A percentile compares a stretch with the other conserved stretches of the same genome.
These are phyloP conservation scores for Thermoascus crustaceus DNA, from an alignment of 2,329 filamentous ascomycete species.

Conservation along the genomic window DNA sequence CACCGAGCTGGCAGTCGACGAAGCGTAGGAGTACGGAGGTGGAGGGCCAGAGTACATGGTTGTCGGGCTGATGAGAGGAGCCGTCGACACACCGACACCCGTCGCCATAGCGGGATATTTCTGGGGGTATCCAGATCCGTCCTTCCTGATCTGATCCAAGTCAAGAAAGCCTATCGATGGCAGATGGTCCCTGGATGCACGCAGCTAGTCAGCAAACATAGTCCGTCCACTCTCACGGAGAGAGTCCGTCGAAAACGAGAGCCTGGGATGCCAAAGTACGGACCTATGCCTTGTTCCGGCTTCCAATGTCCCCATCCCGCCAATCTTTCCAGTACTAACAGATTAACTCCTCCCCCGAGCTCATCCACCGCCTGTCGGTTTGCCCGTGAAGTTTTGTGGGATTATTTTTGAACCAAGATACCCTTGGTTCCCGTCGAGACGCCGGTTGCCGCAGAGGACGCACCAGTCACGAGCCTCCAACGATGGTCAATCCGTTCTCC, in stretches of 20 bases:
- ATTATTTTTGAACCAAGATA: conserved; percentile 4
- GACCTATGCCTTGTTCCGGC: conserved; percentile 30
- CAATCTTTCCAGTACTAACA: conserved; percentile 7
- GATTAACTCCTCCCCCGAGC: conserved; percentile 1
- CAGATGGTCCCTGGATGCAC: conserved; percentile 30
- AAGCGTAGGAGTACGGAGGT: conserved; percentile 33
- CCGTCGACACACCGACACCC: conserved; percentile 28
- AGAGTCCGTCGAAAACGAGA: conserved; percentile 3
- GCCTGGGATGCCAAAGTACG: conserved; percentile 10
- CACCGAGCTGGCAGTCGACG: conserved; percentile 24
- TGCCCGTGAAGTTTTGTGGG: conserved; percentile 1
- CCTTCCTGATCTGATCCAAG: conserved; percentile 25
- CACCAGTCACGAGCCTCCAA: too few species aligned
- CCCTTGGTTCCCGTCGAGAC: too few species aligned
- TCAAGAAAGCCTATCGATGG: conserved; percentile 37
- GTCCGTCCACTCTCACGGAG: too few species aligned
- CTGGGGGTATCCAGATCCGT: conserved; percentile 27
- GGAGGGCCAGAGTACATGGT: conserved; percentile 35
- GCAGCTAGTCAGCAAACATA: conserved; percentile 15
- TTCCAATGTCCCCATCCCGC: conserved; percentile 34
- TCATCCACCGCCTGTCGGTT: conserved; percentile 12
- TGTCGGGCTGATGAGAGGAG: conserved; percentile 35
- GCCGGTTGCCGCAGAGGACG: too few species aligned
- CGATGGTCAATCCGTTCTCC: too few species aligned
- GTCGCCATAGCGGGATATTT: conserved; percentile 24